phyloP scores from a whole-genome alignment of 1,139 yeast genomes.

The Yamadazyma epiphylla region DNA sequence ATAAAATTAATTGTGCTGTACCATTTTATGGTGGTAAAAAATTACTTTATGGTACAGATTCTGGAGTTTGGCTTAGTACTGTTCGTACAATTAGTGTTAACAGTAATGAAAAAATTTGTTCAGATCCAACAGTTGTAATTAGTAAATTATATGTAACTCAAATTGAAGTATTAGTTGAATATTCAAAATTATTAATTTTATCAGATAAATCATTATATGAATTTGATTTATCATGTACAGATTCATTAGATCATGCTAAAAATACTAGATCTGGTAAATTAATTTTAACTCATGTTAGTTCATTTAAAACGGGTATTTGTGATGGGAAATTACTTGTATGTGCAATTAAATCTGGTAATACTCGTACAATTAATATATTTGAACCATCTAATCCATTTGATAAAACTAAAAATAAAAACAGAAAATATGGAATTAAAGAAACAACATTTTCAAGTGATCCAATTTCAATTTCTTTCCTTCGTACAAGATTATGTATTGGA shows the following conservation, averaged over 20 bases:
- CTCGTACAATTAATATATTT: conserved; percentile 77
- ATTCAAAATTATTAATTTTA: conserved; percentile 75
- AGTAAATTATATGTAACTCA: conserved; percentile 79
- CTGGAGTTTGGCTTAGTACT: conserved; percentile 82
- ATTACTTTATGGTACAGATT: conserved; percentile 84
- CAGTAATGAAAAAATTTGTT: conserved; percentile 49
- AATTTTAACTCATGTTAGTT: conserved; percentile 77
- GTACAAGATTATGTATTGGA: conserved; percentile 87
- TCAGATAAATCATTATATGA: conserved; percentile 81
- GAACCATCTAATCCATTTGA: conserved; percentile 68
- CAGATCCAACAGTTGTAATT: conserved; percentile 76
- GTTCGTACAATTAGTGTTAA: conserved; percentile 44
- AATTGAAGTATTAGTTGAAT: conserved; percentile 88
- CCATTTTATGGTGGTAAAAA: conserved; percentile 96
- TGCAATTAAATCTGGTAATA: conserved; percentile 76
- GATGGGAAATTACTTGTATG: conserved; percentile 85
- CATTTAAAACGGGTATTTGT: conserved; percentile 91
- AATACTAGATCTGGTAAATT: conserved; percentile 76
- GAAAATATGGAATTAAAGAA: conserved; percentile 68
- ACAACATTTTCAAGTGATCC: conserved; percentile 85
- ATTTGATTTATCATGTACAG: conserved; percentile 68
- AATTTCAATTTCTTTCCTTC: conserved; percentile 83
- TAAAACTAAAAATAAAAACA: conserved; percentile 58
- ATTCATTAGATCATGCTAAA: conserved; percentile 64
- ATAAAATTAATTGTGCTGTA: conserved; percentile 83